phyloP scores from a whole-genome alignment of 164 flowering plant species.

The Vitis rupestris region DNA sequence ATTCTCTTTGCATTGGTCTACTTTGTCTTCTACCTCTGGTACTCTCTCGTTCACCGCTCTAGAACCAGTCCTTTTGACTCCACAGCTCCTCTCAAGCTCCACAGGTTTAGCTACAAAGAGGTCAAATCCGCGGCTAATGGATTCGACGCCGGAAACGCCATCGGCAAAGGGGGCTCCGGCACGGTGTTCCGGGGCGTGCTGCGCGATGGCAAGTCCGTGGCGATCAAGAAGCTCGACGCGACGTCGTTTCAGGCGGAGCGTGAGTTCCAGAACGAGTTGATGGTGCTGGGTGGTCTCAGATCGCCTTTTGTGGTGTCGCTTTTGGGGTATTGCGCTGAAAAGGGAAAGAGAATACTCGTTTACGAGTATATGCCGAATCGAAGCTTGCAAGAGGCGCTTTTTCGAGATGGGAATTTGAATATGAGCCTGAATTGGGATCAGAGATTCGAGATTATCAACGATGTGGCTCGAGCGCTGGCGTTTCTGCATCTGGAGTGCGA shows the following conservation, averaged over 20 bases:
- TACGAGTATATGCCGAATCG: constrained; percentile 94
- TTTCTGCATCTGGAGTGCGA: constrained; percentile 87
- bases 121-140: constrained; percentile 65
- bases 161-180: constrained; percentile 91
- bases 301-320: constrained; percentile 74
- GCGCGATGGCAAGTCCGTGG: constrained; percentile 71
- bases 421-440: constrained; percentile 56
- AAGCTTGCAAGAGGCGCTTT: constrained; percentile 80
- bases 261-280: constrained; percentile 91
- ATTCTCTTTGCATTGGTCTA: constrained; percentile 48
- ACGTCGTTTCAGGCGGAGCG: constrained; percentile 53
- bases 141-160: constrained; percentile 48
- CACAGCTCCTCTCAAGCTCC: constrained; percentile 51
- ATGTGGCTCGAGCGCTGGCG: constrained; percentile 68
- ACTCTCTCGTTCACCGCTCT: constrained; percentile 45
- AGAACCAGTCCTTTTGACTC: constrained; percentile 76
- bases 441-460: constrained; percentile 67
- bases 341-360: constrained; percentile 56
- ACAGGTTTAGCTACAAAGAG: constrained; percentile 68
- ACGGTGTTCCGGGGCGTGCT: constrained; percentile 72
- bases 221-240: constrained; percentile 65
- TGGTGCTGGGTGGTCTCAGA: constrained; percentile 66
- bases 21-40: constrained; percentile 57
- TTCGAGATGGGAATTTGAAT: constrained; percentile 28
- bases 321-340: constrained; percentile 76